phyloP scores from a whole-genome alignment of 176 grass and related monocot species.

The Chloris gayana region DNA sequence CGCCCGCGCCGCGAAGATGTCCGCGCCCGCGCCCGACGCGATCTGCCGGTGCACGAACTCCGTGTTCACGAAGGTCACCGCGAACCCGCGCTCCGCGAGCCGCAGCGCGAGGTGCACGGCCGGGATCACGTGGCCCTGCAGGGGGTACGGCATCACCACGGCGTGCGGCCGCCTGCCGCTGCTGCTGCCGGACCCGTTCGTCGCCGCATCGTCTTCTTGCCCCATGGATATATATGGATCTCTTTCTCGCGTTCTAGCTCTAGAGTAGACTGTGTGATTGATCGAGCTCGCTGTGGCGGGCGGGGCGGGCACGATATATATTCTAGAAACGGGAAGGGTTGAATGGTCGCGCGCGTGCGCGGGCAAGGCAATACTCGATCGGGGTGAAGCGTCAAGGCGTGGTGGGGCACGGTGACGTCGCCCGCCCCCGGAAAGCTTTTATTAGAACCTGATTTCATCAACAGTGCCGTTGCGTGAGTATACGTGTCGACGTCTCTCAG shows the following conservation, averaged over 20 bases:
- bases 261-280: background rate
- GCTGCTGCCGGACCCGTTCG: background rate
- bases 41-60: slow-evolving; percentile 61
- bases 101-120: slow-evolving; percentile 57
- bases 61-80: slow-evolving; percentile 74
- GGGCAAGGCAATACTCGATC: too few relatives aligned
- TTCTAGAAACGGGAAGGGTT: background rate
- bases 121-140: slow-evolving; percentile 79
- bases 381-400: too few relatives aligned
- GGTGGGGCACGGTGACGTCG: too few relatives aligned
- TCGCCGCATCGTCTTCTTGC: background rate
- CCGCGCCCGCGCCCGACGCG: background rate
- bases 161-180: slow-evolving; percentile 39
- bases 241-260: background rate
- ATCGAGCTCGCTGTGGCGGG: too few relatives aligned
- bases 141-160: slow-evolving; percentile 60
- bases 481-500: too few relatives aligned
- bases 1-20: slow-evolving; percentile 42
- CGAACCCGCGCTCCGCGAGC: slow-evolving; percentile 44
- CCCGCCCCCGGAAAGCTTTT: too few relatives aligned
- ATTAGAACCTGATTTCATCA: too few relatives aligned
- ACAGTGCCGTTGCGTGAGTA: too few relatives aligned
- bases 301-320: background rate
- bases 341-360: slow-evolving; percentile 4
- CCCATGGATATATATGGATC: background rate